Evolutionary conservation across 169 alveolate species (phyloP).

Genomic region (Plasmodium vivax): DNA sequence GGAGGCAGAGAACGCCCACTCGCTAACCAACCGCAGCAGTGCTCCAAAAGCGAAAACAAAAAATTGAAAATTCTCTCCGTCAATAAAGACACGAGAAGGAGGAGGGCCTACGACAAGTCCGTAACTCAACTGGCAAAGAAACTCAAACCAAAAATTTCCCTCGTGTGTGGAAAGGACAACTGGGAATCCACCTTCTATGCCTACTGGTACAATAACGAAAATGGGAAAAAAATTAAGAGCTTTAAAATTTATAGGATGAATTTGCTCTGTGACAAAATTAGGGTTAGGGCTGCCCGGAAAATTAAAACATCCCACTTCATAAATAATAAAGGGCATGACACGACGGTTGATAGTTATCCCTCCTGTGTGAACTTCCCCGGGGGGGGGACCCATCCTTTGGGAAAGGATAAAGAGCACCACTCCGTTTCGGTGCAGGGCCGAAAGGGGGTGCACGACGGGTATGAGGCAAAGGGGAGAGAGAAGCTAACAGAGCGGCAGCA

Average conservation of each 20-base stretch:
- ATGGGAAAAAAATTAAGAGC: constrained; percentile 74
- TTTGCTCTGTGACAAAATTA: constrained; percentile 80
- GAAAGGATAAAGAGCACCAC: neutral
- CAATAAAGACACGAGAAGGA: constrained; percentile 77
- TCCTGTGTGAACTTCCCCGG: neutral
- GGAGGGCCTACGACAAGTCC: constrained; percentile 77
- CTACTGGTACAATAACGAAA: constrained; percentile 79
- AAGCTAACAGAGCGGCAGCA: neutral
- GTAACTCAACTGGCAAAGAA: constrained; percentile 74
- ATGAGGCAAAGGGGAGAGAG: neutral
- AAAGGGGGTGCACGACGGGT: neutral
- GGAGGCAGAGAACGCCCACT: neutral
- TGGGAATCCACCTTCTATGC: constrained; percentile 86
- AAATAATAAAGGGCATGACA: neutral
- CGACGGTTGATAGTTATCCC: neutral
- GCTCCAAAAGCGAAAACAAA: constrained; percentile 12
- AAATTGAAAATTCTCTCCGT: constrained; percentile 33
- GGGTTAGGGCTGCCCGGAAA: constrained; percentile 79
- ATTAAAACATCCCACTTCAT: constrained; percentile 29
- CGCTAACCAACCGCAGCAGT: neutral
- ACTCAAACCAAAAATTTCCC: constrained; percentile 78
- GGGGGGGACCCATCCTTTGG: neutral
- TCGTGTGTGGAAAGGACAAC: constrained; percentile 82
- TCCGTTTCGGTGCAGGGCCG: neutral
- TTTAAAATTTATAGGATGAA: constrained; percentile 79